Conservation (phyloP, 192 early-diverging fungal species). For the Dimargaris xerosporica region DNA sequence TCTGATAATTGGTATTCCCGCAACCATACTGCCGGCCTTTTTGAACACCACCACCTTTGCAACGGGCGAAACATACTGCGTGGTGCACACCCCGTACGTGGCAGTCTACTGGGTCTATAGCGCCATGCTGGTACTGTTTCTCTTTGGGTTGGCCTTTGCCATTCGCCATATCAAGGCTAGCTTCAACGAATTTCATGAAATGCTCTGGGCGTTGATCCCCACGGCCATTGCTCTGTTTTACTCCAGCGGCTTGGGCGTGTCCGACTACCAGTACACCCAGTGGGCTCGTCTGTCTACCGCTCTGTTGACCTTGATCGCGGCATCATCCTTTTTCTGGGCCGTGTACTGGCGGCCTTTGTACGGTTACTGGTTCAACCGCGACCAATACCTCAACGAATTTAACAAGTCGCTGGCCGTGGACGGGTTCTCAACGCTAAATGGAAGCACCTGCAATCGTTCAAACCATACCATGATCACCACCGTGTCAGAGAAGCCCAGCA, state of each 20-base stretch:
- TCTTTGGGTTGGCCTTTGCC: neutral
- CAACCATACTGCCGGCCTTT: neutral
- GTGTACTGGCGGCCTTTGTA: neutral
- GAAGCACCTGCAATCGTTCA: neutral
- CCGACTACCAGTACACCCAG: neutral
- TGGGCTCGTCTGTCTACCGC: neutral
- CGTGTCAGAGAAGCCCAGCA: neutral
- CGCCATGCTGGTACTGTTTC: neutral
- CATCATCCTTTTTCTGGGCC: neutral
- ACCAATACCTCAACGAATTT: neutral
- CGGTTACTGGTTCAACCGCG: neutral
- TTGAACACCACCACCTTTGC: neutral
- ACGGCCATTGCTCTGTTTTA: neutral
- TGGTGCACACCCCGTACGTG: neutral
- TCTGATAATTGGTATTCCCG: neutral
- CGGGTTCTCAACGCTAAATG: neutral
- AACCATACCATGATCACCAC: neutral
- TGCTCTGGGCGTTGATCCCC: neutral
- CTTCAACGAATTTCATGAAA: constrained; percentile 4
- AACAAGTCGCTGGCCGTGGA: neutral
- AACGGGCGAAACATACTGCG: neutral
- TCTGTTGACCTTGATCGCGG: neutral
- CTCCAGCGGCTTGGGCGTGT: neutral
- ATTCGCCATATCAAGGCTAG: neutral
- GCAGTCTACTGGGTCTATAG: neutral